Percentiles rank a stretch among this genome's conserved stretches.
phyloP scores from a whole-genome alignment of 2,329 filamentous ascomycete genomes.

The Lecanicillium sp. region DNA sequence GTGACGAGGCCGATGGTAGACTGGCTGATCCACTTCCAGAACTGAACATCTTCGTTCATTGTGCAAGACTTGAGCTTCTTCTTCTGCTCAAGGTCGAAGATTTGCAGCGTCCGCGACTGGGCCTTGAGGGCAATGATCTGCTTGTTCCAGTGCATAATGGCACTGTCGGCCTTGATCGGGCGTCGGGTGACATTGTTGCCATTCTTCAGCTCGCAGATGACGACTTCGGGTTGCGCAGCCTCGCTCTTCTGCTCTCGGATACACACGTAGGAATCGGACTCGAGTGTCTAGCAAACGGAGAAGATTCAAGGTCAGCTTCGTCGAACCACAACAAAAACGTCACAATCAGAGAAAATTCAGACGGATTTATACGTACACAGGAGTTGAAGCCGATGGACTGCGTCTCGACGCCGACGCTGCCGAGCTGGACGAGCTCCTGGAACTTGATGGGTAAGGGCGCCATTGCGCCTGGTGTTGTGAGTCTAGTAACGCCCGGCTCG shows the following conservation, averaged over 20 bases:
- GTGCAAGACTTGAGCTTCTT: conserved; percentile 93
- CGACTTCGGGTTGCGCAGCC: conserved; percentile 79
- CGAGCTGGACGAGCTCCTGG: conserved; percentile 74
- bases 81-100: conserved; percentile 91
- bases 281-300: conserved; percentile 65
- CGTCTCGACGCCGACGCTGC: conserved; percentile 38
- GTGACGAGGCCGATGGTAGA: conserved; percentile 83
- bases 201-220: conserved; percentile 97
- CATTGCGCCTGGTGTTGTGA: conserved; percentile 32
- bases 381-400: conserved; percentile 67
- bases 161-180: conserved; percentile 98
- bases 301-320: too few species aligned
- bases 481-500: conserved; percentile 6
- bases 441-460: conserved; percentile 85
- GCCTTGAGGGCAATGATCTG: conserved; percentile 97
- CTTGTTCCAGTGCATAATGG: conserved; percentile 97
- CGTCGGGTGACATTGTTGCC: conserved; percentile 90
- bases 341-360: background rate
- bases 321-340: too few species aligned
- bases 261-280: conserved; percentile 95
- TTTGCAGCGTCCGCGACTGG: conserved; percentile 88
- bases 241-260: conserved; percentile 90
- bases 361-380: conserved; percentile 49
- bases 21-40: conserved; percentile 99
- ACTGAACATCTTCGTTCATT: conserved; percentile 95